Evolutionary conservation across 2,329 filamentous ascomycete genomes (phyloP).

Genomic region (Alternaria hordeiaustralica): DNA sequence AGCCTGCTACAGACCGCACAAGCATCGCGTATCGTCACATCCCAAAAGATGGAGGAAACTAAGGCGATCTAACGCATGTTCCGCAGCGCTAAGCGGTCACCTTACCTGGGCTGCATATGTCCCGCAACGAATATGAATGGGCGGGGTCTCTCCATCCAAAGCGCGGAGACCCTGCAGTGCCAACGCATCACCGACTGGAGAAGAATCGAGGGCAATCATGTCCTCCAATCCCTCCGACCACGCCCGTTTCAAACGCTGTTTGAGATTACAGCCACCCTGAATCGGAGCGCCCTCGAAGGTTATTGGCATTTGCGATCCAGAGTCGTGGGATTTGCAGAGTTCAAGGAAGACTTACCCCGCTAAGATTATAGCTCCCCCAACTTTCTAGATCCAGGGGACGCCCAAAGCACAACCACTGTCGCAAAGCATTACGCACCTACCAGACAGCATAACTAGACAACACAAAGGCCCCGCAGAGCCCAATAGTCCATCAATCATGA

Average conservation of each 20-base stretch:
- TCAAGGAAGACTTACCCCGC: slow-evolving; percentile 1
- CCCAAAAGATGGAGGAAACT: not conserved
- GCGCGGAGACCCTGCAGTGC: slow-evolving; percentile 33
- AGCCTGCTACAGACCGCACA: not conserved
- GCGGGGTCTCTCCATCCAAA: slow-evolving; percentile 16
- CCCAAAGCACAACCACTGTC: not conserved
- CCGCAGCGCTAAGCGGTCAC: slow-evolving; percentile 26
- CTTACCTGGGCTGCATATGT: slow-evolving; percentile 21
- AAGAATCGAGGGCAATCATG: slow-evolving; percentile 27
- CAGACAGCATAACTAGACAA: not conserved
- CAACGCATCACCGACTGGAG: slow-evolving; percentile 44
- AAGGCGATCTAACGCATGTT: slow-evolving; percentile 16
- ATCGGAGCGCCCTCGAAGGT: slow-evolving; percentile 9
- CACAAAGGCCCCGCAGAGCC: not conserved
- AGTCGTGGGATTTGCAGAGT: not conserved
- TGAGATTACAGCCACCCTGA: slow-evolving; percentile 29
- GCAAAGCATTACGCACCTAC: not conserved
- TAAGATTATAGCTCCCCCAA: slow-evolving; percentile 2
- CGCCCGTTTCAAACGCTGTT: slow-evolving; percentile 35
- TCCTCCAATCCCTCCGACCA: slow-evolving; percentile 39
- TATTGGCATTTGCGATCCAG: not conserved
- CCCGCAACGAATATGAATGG: slow-evolving; percentile 19
- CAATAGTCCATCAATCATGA: slow-evolving; percentile 54
- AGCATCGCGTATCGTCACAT: not conserved
- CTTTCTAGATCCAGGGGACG: slow-evolving; percentile 1